A percentile compares a stretch with the other conserved stretches of the same genome.
Conservation (phyloP, 2,329 filamentous ascomycete species). For the Neonectria sp. region DNA sequence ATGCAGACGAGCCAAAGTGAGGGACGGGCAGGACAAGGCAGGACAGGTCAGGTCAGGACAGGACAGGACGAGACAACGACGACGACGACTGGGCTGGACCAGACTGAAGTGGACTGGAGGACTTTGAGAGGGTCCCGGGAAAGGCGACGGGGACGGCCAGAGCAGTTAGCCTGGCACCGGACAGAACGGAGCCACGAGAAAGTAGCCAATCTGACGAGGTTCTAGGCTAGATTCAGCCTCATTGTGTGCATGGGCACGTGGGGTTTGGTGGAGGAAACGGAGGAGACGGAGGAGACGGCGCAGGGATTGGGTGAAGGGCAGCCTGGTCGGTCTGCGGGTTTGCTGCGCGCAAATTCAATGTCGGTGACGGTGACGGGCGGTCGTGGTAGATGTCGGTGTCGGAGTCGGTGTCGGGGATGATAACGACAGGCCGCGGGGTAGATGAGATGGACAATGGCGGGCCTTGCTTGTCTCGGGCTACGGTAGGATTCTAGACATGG, state of each 20-base stretch:
- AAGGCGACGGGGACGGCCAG: constrained; percentile 32
- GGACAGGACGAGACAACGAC: background rate
- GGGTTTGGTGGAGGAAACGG: constrained; percentile 42
- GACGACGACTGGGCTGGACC: constrained; percentile 16
- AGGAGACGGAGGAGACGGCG: constrained; percentile 20
- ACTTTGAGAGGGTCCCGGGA: constrained; percentile 16
- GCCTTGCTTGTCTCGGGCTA: constrained; percentile 1
- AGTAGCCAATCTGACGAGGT: constrained; percentile 43
- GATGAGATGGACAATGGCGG: constrained; percentile 1
- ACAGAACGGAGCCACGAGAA: constrained; percentile 21
- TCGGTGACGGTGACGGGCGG: constrained; percentile 22
- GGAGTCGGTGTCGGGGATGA: background rate
- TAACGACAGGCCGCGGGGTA: constrained; percentile 1
- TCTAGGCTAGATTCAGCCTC: constrained; percentile 50
- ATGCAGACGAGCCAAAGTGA: constrained; percentile 30
- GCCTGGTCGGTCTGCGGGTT: constrained; percentile 26
- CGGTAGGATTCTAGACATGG: background rate
- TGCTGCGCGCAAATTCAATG: constrained; percentile 15
- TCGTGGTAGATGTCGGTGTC: constrained; percentile 1
- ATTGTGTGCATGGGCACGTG: constrained; percentile 47
- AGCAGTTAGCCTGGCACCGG: constrained; percentile 25
- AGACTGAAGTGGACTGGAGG: constrained; percentile 13
- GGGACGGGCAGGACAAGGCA: constrained; percentile 18
- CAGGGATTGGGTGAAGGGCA: constrained; percentile 24
- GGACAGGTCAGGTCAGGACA: background rate